Conservation (phyloP, 2,329 filamentous ascomycete species). For the Alternaria ethzedia region DNA sequence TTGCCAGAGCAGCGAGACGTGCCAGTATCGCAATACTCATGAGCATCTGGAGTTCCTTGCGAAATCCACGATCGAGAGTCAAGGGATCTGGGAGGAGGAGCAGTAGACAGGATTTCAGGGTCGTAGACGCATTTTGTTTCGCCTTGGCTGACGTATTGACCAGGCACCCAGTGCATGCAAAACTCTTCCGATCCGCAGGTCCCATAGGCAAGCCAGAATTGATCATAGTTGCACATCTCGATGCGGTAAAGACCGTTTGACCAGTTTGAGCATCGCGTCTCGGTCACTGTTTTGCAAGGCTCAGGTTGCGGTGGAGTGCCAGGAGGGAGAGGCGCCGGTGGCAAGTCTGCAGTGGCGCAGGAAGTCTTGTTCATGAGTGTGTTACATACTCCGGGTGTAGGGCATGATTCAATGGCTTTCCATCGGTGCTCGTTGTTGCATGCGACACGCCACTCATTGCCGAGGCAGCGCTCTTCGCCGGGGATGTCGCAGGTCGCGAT, state of each 20-base stretch:
- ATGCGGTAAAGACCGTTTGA: background rate
- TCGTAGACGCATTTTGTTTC: background rate
- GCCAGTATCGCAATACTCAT: background rate
- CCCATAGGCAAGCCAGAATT: background rate
- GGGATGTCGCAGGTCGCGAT: background rate
- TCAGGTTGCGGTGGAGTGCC: background rate
- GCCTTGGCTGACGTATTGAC: background rate
- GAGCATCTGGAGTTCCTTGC: background rate
- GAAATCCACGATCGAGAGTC: background rate
- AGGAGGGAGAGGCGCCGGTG: background rate
- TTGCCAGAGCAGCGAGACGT: background rate
- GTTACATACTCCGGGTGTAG: background rate
- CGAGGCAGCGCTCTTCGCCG: constrained; percentile 1
- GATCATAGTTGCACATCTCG: background rate
- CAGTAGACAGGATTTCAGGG: background rate
- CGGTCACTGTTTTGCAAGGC: background rate
- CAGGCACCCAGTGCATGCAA: background rate
- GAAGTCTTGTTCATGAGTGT: background rate
- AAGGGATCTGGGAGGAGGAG: background rate
- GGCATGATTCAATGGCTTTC: background rate
- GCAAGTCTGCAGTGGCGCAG: background rate
- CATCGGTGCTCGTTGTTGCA: background rate
- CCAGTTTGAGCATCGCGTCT: background rate
- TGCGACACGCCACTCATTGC: background rate
- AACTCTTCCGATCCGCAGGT: background rate